These are phyloP conservation scores for Corylus avellana DNA, from an alignment of 306 rosid species.

Conservation along the genomic window DNA sequence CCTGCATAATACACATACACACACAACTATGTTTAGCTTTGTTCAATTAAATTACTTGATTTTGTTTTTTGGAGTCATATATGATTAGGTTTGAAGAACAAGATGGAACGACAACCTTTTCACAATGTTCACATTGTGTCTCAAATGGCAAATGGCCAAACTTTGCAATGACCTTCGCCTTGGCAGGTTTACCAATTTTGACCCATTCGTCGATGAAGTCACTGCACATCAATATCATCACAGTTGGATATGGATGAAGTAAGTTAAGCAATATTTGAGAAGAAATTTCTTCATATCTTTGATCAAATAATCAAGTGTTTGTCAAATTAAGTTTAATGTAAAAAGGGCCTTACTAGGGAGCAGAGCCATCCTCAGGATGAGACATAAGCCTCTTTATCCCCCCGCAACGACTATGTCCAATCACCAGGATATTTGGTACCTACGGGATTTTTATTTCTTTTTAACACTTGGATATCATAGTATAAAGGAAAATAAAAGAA, in stretches of 20 bases:
- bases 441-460: conserved; percentile 14
- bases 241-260: not conserved
- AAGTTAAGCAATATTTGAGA: no score
- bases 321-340: not conserved
- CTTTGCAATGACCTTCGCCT: conserved; percentile 35
- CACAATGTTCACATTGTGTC: conserved; percentile 41
- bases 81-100: not conserved
- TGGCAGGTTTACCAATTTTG: conserved; percentile 57
- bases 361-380: conserved; percentile 49
- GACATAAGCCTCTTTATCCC: conserved; percentile 67
- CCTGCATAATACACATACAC: conserved; percentile 38
- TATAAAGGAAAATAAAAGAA: not conserved
- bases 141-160: not conserved
- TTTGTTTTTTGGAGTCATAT: not conserved
- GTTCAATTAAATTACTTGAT: not conserved
- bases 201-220: conserved; percentile 80
- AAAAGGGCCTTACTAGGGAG: conserved; percentile 41
- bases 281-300: not conserved
- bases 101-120: conserved; percentile 31
- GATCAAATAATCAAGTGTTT: not conserved
- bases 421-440: conserved; percentile 60
- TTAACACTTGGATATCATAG: not conserved
- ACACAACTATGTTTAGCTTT: no score
- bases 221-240: conserved; percentile 29
- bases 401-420: conserved; percentile 75